phyloP scores from a whole-genome alignment of 2,329 filamentous ascomycete species.

The Pseudocercospora macadamiae region DNA sequence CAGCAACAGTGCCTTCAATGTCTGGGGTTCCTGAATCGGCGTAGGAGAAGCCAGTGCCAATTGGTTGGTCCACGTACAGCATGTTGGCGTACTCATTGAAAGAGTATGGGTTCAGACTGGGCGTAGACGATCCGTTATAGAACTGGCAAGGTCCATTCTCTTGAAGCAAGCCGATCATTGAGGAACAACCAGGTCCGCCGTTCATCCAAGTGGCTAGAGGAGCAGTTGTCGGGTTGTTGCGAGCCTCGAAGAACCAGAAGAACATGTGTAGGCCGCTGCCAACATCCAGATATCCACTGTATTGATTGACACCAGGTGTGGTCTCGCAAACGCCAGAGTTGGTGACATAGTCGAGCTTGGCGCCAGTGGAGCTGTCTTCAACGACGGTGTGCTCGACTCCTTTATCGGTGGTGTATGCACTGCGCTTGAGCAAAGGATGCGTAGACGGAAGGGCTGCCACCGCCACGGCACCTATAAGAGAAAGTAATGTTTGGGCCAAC shows the following conservation, averaged over 20 bases:
- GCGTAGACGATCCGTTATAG: constrained; percentile 63
- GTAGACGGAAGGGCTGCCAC: not conserved
- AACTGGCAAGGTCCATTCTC: constrained; percentile 40
- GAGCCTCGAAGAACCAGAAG: constrained; percentile 67
- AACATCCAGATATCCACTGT: constrained; percentile 46
- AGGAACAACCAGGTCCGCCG: constrained; percentile 60
- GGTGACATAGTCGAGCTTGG: constrained; percentile 49
- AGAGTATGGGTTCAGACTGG: constrained; percentile 56
- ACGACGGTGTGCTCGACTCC: constrained; percentile 10
- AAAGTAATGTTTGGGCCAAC: not conserved
- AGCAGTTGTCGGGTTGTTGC: constrained; percentile 55
- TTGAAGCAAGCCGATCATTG: constrained; percentile 62
- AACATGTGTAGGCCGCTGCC: constrained; percentile 54
- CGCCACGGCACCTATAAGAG: not conserved
- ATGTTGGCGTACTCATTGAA: constrained; percentile 62
- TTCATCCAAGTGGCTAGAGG: constrained; percentile 65
- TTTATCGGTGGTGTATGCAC: constrained; percentile 2
- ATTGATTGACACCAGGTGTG: constrained; percentile 54
- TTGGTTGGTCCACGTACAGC: constrained; percentile 65
- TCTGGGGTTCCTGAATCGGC: constrained; percentile 44
- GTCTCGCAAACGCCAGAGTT: constrained; percentile 53
- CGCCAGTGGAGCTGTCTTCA: constrained; percentile 1
- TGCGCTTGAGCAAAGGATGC: not conserved
- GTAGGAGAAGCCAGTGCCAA: constrained; percentile 62
- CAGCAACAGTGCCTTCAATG: constrained; percentile 50